Percentiles rank a stretch among this genome's conserved stretches.
Evolutionary conservation across 148 eudicot genomes (phyloP).

Genomic region (Agrostemma githago): DNA sequence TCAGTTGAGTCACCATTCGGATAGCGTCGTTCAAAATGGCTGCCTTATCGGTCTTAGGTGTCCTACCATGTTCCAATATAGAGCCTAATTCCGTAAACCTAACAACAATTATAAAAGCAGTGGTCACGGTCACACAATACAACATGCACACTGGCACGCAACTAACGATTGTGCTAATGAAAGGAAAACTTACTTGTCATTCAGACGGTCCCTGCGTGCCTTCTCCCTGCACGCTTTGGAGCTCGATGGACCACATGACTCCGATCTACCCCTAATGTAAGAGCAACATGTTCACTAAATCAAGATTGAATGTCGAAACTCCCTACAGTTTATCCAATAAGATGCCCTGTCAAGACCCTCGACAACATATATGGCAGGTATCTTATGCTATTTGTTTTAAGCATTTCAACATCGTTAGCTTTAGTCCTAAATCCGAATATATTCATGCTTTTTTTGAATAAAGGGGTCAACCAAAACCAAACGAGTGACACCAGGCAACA

Average conservation of each 20-base stretch:
- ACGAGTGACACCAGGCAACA: too few species aligned
- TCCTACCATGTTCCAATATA: conserved; percentile 61
- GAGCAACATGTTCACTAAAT: too few species aligned
- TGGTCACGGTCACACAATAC: conserved; percentile 6
- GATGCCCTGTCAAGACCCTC: too few species aligned
- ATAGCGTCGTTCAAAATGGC: conserved; percentile 66
- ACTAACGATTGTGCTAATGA: not conserved
- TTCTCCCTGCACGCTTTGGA: conserved; percentile 88
- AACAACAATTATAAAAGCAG: conserved; percentile 15
- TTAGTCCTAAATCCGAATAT: too few species aligned
- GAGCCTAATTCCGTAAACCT: conserved; percentile 69
- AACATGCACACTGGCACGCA: not conserved
- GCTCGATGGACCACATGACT: conserved; percentile 60
- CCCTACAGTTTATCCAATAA: too few species aligned
- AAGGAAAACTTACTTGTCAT: conserved; percentile 50
- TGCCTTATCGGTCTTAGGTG: conserved; percentile 66
- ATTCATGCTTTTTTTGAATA: too few species aligned
- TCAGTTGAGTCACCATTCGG: conserved; percentile 59
- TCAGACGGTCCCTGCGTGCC: conserved; percentile 67
- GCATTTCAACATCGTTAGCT: too few species aligned
- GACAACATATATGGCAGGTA: too few species aligned
- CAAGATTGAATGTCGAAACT: too few species aligned
- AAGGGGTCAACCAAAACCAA: too few species aligned
- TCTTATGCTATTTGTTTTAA: too few species aligned
- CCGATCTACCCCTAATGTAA: conserved; percentile 41